These are phyloP conservation scores for Fusarium subtropicale DNA, from an alignment of 2,329 filamentous ascomycete species.

Conservation along the genomic window DNA sequence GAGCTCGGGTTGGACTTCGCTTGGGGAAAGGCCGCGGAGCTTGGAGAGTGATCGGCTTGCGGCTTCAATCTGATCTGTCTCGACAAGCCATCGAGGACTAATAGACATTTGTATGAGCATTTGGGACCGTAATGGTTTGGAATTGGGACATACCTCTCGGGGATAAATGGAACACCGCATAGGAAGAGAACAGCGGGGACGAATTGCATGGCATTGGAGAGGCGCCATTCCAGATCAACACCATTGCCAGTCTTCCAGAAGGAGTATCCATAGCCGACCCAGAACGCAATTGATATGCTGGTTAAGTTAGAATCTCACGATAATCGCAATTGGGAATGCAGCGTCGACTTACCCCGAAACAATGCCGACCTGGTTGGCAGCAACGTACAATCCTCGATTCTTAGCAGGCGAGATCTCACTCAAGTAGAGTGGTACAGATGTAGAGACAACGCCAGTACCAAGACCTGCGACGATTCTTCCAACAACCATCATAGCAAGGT, in stretches of 20 bases:
- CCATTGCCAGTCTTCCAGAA: conserved; percentile 24
- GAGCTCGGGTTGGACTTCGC: conserved; percentile 14
- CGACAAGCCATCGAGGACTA: conserved; percentile 22
- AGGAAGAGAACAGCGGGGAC: conserved; percentile 16
- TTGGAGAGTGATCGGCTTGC: conserved; percentile 12
- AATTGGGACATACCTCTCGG: conserved; percentile 3
- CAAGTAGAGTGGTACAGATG: conserved; percentile 14
- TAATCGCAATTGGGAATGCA: accelerated
- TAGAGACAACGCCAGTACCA: conserved; percentile 17
- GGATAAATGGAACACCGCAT: conserved; percentile 12
- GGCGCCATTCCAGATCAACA: conserved; percentile 16
- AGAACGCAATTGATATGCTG: conserved; percentile 23
- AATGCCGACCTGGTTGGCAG: conserved; percentile 22
- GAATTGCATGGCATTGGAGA: conserved; percentile 23
- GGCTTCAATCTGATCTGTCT: conserved; percentile 20
- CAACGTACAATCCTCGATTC: conserved; percentile 21
- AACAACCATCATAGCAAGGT: conserved; percentile 22
- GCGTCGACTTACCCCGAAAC: conserved; percentile 12
- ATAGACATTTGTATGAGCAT: accelerated
- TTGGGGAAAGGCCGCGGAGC: background rate
- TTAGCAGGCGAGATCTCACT: conserved; percentile 24
- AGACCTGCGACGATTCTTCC: conserved; percentile 22
- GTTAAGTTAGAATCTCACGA: background rate
- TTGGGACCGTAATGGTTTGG: accelerated
- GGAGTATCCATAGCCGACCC: conserved; percentile 26